Conservation (phyloP, 2,329 filamentous ascomycete species). For the Chrysoporthe deuterocubensis region DNA sequence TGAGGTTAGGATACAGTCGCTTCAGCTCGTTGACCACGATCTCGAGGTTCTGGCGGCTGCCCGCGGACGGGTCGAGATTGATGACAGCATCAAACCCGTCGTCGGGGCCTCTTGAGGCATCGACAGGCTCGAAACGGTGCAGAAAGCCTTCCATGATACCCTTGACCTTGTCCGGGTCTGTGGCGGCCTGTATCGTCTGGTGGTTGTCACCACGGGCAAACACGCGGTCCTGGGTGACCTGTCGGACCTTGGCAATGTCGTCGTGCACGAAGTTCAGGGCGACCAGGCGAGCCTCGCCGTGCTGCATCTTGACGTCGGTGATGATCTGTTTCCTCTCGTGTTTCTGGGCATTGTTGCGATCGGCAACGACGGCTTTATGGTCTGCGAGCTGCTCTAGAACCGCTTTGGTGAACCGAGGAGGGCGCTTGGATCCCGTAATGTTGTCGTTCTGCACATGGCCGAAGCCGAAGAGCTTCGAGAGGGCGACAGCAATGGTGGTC, state of each 20-base stretch:
- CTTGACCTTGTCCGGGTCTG: constrained; percentile 73
- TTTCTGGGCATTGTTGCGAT: constrained; percentile 90
- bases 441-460: constrained; percentile 97
- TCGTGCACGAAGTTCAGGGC: constrained; percentile 90
- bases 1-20: constrained; percentile 75
- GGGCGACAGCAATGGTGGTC: constrained; percentile 84
- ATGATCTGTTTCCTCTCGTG: constrained; percentile 90
- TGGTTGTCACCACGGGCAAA: constrained; percentile 91
- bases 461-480: constrained; percentile 85
- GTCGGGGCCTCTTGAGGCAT: constrained; percentile 72
- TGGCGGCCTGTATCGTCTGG: constrained; percentile 91
- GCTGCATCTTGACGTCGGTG: constrained; percentile 69
- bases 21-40: constrained; percentile 74
- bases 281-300: constrained; percentile 69
- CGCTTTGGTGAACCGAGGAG: constrained; percentile 75
- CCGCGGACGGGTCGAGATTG: constrained; percentile 75
- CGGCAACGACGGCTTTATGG: constrained; percentile 79
- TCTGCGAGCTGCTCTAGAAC: constrained; percentile 68
- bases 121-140: constrained; percentile 78
- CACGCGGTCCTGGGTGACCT: constrained; percentile 77
- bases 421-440: constrained; percentile 76
- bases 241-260: constrained; percentile 72
- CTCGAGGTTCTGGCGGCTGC: constrained; percentile 87
- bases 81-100: constrained; percentile 82
- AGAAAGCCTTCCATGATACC: constrained; percentile 96